Conservation (phyloP, 441 rosid genomes). For the Capsella rubella region DNA sequence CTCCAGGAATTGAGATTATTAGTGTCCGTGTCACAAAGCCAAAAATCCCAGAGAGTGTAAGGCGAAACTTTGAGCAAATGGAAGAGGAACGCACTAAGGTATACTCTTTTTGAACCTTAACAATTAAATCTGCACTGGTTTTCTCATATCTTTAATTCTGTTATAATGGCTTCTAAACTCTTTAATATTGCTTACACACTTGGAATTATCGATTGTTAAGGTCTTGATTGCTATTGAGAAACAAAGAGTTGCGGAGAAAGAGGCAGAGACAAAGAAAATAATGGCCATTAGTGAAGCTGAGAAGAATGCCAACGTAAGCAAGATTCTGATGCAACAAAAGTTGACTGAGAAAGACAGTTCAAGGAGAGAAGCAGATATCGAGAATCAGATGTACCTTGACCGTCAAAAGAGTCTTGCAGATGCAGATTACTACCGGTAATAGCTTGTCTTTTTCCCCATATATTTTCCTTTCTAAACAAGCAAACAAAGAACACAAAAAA, state of each 20-base stretch:
- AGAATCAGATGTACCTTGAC: slow-evolving; percentile 78
- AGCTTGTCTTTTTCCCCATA: slow-evolving; percentile 6
- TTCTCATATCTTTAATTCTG: background rate
- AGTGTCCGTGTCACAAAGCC: slow-evolving; percentile 95
- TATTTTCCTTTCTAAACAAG: background rate
- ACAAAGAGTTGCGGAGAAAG: slow-evolving; percentile 88
- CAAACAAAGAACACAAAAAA: background rate
- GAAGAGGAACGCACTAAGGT: slow-evolving; percentile 97
- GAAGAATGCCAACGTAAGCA: slow-evolving; percentile 83
- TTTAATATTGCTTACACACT: slow-evolving; percentile 3
- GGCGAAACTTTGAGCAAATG: slow-evolving; percentile 88
- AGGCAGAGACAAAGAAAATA: slow-evolving; percentile 81
- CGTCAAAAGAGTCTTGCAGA: slow-evolving; percentile 64
- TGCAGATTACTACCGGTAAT: slow-evolving; percentile 67
- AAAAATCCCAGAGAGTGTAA: slow-evolving; percentile 75
- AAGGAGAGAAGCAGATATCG: slow-evolving; percentile 80
- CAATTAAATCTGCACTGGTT: background rate
- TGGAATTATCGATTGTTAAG: slow-evolving; percentile 43
- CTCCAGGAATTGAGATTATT: slow-evolving; percentile 91
- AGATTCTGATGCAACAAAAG: slow-evolving; percentile 84
- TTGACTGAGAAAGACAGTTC: slow-evolving; percentile 84
- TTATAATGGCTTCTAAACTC: background rate
- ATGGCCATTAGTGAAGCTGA: slow-evolving; percentile 94
- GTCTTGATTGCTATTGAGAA: slow-evolving; percentile 85
- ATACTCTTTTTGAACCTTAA: slow-evolving; percentile 17